Conservation (phyloP, 176 grass and related monocot genomes). For the Microstegium vimineum region DNA sequence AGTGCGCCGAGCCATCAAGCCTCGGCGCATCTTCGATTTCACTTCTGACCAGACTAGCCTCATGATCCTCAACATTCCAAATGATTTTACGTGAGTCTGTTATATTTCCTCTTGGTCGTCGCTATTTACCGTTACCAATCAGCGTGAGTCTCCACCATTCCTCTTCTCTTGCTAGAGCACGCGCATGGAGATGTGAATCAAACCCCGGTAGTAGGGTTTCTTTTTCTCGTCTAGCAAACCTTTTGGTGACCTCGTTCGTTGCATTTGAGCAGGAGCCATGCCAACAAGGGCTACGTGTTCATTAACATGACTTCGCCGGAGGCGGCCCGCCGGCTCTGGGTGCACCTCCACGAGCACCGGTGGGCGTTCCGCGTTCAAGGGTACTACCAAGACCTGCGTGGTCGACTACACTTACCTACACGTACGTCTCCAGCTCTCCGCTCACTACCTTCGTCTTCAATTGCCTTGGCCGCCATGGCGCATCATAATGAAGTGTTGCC, state of each 20-base stretch:
- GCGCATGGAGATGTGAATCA: no score
- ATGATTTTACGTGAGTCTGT: constrained; percentile 34
- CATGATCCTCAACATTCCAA: constrained; percentile 64
- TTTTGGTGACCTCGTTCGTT: neutral
- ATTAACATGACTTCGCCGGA: constrained; percentile 54
- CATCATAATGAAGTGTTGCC: neutral
- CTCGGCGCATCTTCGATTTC: neutral
- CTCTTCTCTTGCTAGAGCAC: no score
- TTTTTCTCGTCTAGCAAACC: neutral
- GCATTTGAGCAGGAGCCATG: neutral
- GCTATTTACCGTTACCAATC: no score
- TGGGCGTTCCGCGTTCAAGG: constrained; percentile 34
- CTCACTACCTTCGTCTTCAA: neutral
- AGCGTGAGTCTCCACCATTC: no score
- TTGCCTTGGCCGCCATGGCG: neutral
- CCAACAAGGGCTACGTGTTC: constrained; percentile 70
- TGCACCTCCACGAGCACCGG: constrained; percentile 3
- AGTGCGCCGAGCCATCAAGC: no score
- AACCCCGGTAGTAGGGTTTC: no score
- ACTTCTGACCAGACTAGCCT: neutral
- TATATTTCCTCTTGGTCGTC: neutral
- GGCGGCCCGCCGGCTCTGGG: constrained; percentile 34
- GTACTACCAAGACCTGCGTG: constrained; percentile 44
- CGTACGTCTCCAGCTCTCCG: constrained; percentile 10
- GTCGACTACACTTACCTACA: constrained; percentile 36